Percentiles rank a stretch among this genome's conserved stretches.
phyloP scores from a whole-genome alignment of 2,329 filamentous ascomycete genomes.

The Cercospora sp. region DNA sequence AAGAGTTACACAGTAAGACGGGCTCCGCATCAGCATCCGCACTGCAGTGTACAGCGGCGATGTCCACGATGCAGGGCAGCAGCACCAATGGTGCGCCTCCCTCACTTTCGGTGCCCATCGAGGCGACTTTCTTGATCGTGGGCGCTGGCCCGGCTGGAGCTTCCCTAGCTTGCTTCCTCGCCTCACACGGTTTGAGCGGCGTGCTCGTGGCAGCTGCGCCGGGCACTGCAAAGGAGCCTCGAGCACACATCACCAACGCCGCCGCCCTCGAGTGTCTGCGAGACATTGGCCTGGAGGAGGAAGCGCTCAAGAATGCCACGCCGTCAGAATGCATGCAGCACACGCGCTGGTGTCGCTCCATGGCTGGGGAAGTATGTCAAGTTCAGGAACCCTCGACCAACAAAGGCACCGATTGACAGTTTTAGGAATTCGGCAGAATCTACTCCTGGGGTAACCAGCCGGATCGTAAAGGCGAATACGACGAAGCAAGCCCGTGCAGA shows the following conservation, averaged over 20 bases:
- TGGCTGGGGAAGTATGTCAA: slow-evolving; percentile 41
- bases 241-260: slow-evolving; percentile 62
- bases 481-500: slow-evolving; percentile 44
- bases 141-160: slow-evolving; percentile 41
- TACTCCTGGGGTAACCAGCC: slow-evolving; percentile 48
- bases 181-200: slow-evolving; percentile 46
- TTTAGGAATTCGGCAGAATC: slow-evolving; percentile 44
- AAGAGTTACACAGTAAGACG: background rate
- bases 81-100: slow-evolving; percentile 11
- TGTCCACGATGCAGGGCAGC: slow-evolving; percentile 2
- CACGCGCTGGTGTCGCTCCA: slow-evolving; percentile 47
- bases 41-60: background rate
- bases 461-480: slow-evolving; percentile 43
- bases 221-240: slow-evolving; percentile 56
- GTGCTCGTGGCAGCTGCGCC: slow-evolving; percentile 54
- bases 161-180: slow-evolving; percentile 38
- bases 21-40: background rate
- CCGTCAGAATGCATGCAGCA: slow-evolving; percentile 42
- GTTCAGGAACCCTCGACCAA: background rate
- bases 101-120: slow-evolving; percentile 16
- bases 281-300: slow-evolving; percentile 47
- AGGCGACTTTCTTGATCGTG: slow-evolving; percentile 37
- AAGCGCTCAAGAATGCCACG: slow-evolving; percentile 38
- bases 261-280: slow-evolving; percentile 53
- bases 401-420: background rate